A percentile compares a stretch with the other conserved stretches of the same genome.
phyloP scores from a whole-genome alignment of 306 rosid genomes.

The Crotalaria pallida region DNA sequence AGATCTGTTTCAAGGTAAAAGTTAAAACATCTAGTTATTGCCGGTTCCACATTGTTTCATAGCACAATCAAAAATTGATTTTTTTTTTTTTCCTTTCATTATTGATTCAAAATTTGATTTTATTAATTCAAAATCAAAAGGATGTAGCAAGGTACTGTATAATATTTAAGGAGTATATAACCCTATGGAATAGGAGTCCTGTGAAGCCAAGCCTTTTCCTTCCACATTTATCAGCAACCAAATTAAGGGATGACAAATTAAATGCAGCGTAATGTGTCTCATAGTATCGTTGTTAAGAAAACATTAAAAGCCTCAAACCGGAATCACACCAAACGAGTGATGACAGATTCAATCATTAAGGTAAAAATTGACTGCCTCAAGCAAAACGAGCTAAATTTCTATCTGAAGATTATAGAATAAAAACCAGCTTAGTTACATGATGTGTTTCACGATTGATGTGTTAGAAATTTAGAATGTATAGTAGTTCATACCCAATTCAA shows the following conservation, averaged over 20 bases:
- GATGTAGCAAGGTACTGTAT: neutral
- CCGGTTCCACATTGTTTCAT: too few species aligned
- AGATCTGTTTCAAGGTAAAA: neutral
- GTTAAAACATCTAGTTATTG: too few species aligned
- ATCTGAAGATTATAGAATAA: neutral
- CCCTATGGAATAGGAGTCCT: too few species aligned
- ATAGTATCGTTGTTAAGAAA: neutral
- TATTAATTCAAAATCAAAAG: neutral
- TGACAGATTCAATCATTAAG: neutral
- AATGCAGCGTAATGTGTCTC: neutral
- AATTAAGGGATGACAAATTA: neutral
- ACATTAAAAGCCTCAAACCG: neutral
- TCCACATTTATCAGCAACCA: neutral
- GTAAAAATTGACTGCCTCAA: neutral
- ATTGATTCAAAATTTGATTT: too few species aligned
- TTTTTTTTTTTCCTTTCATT: too few species aligned
- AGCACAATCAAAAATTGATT: too few species aligned
- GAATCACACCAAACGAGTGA: neutral
- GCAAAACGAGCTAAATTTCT: neutral
- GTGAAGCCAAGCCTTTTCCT: neutral
- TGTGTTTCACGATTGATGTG: neutral
- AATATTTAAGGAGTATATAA: too few species aligned
- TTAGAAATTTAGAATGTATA: too few species aligned
- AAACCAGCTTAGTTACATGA: neutral
- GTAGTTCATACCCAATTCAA: neutral